Evolutionary conservation across 768 basidiomycete species (phyloP).

Genomic region (Hemileccinum impolitum): DNA sequence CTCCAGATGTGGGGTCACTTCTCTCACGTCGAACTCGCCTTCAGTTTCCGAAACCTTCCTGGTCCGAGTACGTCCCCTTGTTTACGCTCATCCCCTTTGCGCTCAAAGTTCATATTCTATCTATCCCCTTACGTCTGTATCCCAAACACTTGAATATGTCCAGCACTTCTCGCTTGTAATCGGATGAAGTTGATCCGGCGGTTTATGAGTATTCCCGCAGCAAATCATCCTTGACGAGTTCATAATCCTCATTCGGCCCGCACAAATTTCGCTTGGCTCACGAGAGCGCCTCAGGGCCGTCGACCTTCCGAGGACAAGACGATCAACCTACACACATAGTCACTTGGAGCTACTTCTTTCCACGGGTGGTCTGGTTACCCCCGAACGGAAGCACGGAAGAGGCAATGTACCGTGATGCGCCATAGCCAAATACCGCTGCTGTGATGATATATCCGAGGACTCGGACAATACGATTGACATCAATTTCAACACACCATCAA

Average conservation of each 20-base stretch:
- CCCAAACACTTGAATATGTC: background rate
- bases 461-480: background rate
- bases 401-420: background rate
- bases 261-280: background rate
- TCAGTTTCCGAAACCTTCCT: background rate
- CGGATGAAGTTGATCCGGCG: background rate
- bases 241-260: background rate
- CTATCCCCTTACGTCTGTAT: background rate
- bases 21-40: background rate
- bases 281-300: too few relatives aligned
- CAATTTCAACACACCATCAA: background rate
- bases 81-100: background rate
- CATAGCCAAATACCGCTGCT: background rate
- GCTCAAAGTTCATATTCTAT: too few relatives aligned
- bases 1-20: background rate
- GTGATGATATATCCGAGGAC: background rate
- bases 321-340: background rate
- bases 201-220: background rate
- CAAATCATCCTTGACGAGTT: background rate
- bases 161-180: background rate
- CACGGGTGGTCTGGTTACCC: background rate
- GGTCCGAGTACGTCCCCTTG: too few relatives aligned
- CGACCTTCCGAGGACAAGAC: background rate
- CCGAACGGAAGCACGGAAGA: background rate
- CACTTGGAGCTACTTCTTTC: background rate